These are phyloP conservation scores for Kwoniella sp. DNA, from an alignment of 768 basidiomycete species.

Conservation along the genomic window DNA sequence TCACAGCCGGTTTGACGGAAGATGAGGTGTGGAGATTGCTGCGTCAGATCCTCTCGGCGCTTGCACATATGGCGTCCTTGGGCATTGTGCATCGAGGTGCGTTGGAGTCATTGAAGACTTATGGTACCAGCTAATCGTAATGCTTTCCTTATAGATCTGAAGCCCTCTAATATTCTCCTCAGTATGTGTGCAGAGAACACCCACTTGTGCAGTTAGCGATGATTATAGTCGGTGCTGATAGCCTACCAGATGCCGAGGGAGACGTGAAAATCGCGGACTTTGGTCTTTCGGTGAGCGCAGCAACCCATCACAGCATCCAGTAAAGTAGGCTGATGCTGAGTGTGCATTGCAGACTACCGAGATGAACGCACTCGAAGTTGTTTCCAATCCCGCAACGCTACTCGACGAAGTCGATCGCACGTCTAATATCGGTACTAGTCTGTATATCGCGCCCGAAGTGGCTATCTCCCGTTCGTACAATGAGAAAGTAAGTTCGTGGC, in stretches of 20 bases:
- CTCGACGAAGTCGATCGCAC: constrained; percentile 47
- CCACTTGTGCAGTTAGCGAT: neutral
- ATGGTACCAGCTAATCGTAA: neutral
- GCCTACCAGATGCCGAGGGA: constrained; percentile 45
- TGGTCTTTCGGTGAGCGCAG: constrained; percentile 62
- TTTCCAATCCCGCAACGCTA: constrained; percentile 4
- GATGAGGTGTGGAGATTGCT: constrained; percentile 88
- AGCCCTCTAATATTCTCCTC: constrained; percentile 90
- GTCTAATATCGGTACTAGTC: constrained; percentile 72
- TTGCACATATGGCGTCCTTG: constrained; percentile 82
- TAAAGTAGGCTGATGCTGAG: too few relatives aligned
- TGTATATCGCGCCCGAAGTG: constrained; percentile 94
- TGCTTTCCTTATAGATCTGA: constrained; percentile 65
- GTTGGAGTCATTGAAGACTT: constrained; percentile 1
- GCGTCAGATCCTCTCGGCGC: constrained; percentile 83
- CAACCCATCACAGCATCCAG: too few relatives aligned
- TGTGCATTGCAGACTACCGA: constrained; percentile 33
- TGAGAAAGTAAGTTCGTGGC: constrained; percentile 67
- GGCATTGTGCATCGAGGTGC: constrained; percentile 68
- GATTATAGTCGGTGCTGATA: neutral
- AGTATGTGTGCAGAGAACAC: constrained; percentile 60
- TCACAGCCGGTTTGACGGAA: constrained; percentile 70
- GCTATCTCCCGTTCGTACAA: constrained; percentile 58
- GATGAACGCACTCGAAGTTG: constrained; percentile 32
- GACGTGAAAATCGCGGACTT: constrained; percentile 78